phyloP scores from a whole-genome alignment of 345 rosid genomes.

The Arabis alpina region DNA sequence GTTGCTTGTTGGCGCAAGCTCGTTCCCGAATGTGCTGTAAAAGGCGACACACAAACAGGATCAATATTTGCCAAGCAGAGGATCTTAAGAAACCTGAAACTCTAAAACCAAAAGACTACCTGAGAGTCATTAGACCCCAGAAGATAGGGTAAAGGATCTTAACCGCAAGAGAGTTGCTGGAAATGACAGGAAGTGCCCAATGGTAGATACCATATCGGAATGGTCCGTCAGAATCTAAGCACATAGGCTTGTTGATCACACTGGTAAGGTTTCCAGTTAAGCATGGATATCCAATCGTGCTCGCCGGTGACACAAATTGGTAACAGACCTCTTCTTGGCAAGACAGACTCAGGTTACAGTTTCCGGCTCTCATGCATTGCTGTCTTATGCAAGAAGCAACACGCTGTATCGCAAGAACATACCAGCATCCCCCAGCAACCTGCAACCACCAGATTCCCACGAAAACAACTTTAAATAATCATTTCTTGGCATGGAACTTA shows the following conservation, averaged over 20 bases:
- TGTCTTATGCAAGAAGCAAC: constrained; percentile 74
- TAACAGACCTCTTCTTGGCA: constrained; percentile 72
- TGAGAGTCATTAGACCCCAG: constrained; percentile 91
- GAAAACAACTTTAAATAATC: neutral
- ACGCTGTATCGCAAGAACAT: constrained; percentile 82
- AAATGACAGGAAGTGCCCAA: constrained; percentile 82
- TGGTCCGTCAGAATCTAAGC: constrained; percentile 72
- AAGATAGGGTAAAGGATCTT: constrained; percentile 86
- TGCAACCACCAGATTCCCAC: constrained; percentile 36
- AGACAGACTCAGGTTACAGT: constrained; percentile 61
- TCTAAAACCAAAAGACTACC: constrained; percentile 47
- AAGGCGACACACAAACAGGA: constrained; percentile 2
- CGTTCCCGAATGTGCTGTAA: constrained; percentile 81
- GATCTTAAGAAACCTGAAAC: constrained; percentile 2
- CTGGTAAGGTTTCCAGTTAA: constrained; percentile 54
- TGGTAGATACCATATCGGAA: constrained; percentile 72
- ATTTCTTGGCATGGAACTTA: neutral
- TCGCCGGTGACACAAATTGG: constrained; percentile 47
- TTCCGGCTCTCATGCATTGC: constrained; percentile 55
- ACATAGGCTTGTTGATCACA: constrained; percentile 51
- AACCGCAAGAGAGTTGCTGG: constrained; percentile 80
- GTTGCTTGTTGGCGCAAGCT: constrained; percentile 80
- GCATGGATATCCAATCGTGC: constrained; percentile 50
- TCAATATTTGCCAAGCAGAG: neutral
- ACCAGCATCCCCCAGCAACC: constrained; percentile 98